Conservation (phyloP, 2,329 filamentous ascomycete genomes). For the Juglanconis sp. region DNA sequence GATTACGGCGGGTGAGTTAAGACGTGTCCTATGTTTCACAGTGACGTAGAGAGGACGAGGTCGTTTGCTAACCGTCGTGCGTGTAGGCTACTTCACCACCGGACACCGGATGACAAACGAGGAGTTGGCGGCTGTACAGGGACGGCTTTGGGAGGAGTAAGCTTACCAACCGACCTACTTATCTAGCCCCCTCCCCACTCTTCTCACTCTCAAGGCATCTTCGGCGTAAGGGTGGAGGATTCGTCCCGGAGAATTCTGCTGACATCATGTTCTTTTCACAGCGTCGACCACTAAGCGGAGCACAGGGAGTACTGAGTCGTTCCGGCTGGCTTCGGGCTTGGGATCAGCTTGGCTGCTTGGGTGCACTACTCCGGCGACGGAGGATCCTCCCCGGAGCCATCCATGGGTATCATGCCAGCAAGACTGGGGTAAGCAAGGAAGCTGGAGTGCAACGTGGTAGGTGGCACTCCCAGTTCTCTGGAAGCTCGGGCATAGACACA, state of each 20-base stretch:
- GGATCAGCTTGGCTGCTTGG: background rate
- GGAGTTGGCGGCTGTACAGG: constrained; percentile 81
- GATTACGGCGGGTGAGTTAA: constrained; percentile 78
- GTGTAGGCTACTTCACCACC: constrained; percentile 71
- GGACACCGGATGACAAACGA: constrained; percentile 86
- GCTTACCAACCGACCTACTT: constrained; percentile 22
- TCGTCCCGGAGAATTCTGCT: constrained; percentile 22
- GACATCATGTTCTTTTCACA: constrained; percentile 20
- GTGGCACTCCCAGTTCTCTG: background rate
- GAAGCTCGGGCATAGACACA: background rate
- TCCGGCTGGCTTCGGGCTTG: background rate
- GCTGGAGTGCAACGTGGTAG: background rate
- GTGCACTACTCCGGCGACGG: background rate
- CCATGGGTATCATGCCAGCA: background rate
- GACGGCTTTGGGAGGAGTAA: constrained; percentile 86
- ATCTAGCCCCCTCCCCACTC: constrained; percentile 6
- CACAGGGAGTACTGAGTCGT: background rate
- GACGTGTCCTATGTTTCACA: background rate
- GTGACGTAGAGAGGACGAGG: background rate
- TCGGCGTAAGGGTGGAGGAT: background rate
- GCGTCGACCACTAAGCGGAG: constrained; percentile 20
- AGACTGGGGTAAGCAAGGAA: background rate
- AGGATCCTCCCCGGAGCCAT: background rate
- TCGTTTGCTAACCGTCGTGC: constrained; percentile 7
- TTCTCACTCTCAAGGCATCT: constrained; percentile 22